Percentiles rank a stretch among this genome's conserved stretches.
These are phyloP conservation scores for Venturiaceae sp. DNA, from an alignment of 2,329 filamentous ascomycete species.

Conservation along the genomic window DNA sequence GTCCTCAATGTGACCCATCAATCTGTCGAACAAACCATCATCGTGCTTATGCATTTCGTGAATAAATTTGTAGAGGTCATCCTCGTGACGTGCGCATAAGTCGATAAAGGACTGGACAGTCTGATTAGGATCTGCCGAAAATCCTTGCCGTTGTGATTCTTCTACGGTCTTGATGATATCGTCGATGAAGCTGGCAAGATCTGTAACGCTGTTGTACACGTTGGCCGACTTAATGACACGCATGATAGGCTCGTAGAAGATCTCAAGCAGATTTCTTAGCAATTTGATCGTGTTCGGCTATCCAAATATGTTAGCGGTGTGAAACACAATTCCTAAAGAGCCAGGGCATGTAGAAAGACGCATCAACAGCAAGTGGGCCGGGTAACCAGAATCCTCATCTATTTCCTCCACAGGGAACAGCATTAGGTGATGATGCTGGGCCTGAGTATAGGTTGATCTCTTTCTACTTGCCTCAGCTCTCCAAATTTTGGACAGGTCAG, in stretches of 20 bases:
- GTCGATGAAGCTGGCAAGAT: constrained; percentile 87
- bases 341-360: not conserved
- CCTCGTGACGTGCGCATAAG: constrained; percentile 85
- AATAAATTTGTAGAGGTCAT: constrained; percentile 98
- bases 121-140: constrained; percentile 92
- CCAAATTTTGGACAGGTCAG: not conserved
- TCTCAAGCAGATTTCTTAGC: constrained; percentile 92
- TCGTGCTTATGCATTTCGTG: constrained; percentile 97
- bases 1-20: constrained; percentile 96
- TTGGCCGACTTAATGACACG: constrained; percentile 98
- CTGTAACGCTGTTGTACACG: constrained; percentile 93
- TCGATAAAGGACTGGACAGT: constrained; percentile 98
- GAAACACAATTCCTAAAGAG: not conserved
- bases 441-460: not conserved
- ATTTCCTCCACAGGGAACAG: not conserved
- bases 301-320: constrained; percentile 12
- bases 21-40: constrained; percentile 87
- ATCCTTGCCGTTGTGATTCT: constrained; percentile 61
- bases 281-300: constrained; percentile 86
- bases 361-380: too few species aligned
- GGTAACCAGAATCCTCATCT: too few species aligned
- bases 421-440: not conserved
- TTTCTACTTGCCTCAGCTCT: constrained; percentile 5
- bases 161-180: constrained; percentile 80
- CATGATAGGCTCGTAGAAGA: constrained; percentile 96